These are phyloP conservation scores for Camelina laxa DNA, from an alignment of 345 rosid genomes.

Conservation along the genomic window DNA sequence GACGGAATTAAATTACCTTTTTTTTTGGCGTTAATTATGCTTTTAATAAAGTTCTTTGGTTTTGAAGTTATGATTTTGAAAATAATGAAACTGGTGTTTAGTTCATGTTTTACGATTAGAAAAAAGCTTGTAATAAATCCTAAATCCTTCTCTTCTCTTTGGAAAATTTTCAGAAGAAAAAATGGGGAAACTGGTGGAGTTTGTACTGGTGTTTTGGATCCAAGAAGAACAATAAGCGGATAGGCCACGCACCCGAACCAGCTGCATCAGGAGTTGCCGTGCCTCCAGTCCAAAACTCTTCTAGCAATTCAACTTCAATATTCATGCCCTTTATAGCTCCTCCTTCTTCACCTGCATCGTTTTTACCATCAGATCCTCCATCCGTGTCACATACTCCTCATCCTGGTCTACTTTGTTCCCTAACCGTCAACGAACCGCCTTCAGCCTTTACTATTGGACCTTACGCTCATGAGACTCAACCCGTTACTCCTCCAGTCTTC, in stretches of 20 bases:
- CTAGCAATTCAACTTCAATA: constrained; percentile 49
- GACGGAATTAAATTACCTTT: not conserved
- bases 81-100: too few relatives aligned
- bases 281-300: constrained; percentile 47
- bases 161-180: constrained; percentile 60
- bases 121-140: too few relatives aligned
- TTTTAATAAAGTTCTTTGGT: too few relatives aligned
- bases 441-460: constrained; percentile 84
- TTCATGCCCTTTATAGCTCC: constrained; percentile 81
- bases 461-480: constrained; percentile 90
- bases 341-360: constrained; percentile 98
- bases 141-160: constrained; percentile 42
- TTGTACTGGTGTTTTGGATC: constrained; percentile 80
- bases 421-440: constrained; percentile 65
- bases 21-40: not conserved
- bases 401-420: constrained; percentile 52
- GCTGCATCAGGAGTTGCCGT: constrained; percentile 47
- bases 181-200: constrained; percentile 90
- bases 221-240: constrained; percentile 69
- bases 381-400: constrained; percentile 81
- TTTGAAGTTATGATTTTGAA: too few relatives aligned
- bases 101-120: too few relatives aligned
- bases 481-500: constrained; percentile 93
- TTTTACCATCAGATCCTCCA: constrained; percentile 86
- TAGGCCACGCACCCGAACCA: constrained; percentile 85